A percentile compares a stretch with the other conserved stretches of the same genome.
Conservation (phyloP, 208 protist species). For the Acanthamoeba triangularis region DNA sequence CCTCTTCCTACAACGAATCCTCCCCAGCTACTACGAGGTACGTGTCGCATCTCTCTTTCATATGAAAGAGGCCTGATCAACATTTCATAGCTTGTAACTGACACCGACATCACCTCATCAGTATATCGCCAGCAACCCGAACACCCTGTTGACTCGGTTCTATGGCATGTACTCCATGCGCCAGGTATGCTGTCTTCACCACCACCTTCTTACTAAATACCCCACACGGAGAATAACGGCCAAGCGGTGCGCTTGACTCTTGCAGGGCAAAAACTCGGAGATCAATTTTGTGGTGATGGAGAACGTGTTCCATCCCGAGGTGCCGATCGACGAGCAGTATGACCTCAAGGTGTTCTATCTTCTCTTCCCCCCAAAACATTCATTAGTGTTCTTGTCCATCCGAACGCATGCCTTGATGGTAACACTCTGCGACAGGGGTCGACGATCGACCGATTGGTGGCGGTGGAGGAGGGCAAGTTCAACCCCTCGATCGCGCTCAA, state of each 20-base stretch:
- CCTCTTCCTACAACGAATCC: slow-evolving; percentile 64
- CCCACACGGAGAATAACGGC: background rate
- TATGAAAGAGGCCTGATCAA: background rate
- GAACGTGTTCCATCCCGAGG: slow-evolving; percentile 74
- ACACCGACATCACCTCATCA: background rate
- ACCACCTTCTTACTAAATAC: background rate
- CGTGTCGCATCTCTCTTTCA: background rate
- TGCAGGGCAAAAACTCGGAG: slow-evolving; percentile 66
- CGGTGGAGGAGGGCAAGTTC: slow-evolving; percentile 69
- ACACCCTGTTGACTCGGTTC: slow-evolving; percentile 78
- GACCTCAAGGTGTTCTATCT: slow-evolving; percentile 74
- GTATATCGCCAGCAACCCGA: slow-evolving; percentile 76
- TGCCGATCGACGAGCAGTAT: slow-evolving; percentile 74
- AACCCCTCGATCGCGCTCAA: slow-evolving; percentile 75
- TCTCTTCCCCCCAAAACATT: background rate
- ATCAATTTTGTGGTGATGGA: slow-evolving; percentile 82
- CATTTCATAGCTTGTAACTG: background rate
- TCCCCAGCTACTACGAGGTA: slow-evolving; percentile 71
- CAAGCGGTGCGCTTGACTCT: background rate
- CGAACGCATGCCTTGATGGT: background rate
- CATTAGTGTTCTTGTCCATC: background rate
- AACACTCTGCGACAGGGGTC: slow-evolving; percentile 28
- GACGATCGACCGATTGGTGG: slow-evolving; percentile 70
- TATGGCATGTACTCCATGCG: slow-evolving; percentile 77
- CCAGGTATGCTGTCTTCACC: background rate